A percentile compares a stretch with the other conserved stretches of the same genome.
phyloP scores from a whole-genome alignment of 2,329 filamentous ascomycete species.

The Colletotrichum tanaceti region DNA sequence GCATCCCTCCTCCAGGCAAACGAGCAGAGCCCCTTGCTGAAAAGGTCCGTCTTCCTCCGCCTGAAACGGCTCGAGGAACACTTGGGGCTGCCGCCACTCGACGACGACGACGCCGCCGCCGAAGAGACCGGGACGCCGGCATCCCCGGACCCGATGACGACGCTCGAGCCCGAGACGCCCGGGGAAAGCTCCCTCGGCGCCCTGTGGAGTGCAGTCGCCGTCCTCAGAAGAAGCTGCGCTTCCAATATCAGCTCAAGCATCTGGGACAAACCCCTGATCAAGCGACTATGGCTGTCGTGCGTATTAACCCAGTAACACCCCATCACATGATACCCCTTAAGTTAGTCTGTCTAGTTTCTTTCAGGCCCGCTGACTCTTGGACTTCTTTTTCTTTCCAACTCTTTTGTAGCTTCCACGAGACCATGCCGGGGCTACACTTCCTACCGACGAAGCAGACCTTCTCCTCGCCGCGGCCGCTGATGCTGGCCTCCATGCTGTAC shows the following conservation, averaged over 20 bases:
- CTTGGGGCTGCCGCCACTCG: conserved; percentile 43
- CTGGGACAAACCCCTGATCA: conserved; percentile 50
- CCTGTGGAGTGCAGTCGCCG: conserved; percentile 48
- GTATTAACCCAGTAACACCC: no score
- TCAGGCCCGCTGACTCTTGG: neutral
- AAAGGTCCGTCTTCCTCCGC: conserved; percentile 41
- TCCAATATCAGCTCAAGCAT: conserved; percentile 45
- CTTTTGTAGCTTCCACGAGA: conserved; percentile 59
- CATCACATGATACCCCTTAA: no score
- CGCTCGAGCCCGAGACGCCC: conserved; percentile 21
- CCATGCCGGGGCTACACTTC: conserved; percentile 58
- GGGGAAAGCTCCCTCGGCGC: conserved; percentile 40
- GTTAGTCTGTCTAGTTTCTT: no score
- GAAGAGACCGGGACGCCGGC: conserved; percentile 37
- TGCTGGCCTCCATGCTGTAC: conserved; percentile 58
- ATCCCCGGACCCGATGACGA: neutral
- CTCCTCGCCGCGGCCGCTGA: conserved; percentile 55
- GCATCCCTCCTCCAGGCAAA: conserved; percentile 38
- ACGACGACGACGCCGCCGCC: conserved; percentile 38
- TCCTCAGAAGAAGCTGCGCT: conserved; percentile 46
- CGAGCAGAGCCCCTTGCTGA: conserved; percentile 36
- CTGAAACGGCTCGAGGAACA: conserved; percentile 46
- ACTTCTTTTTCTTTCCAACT: no score
- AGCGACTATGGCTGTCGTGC: conserved; percentile 51
- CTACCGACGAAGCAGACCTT: conserved; percentile 56